Base-by-base conservation (phyloP, 805 yeast species). In the Yamadazyma laniorum region DNA sequence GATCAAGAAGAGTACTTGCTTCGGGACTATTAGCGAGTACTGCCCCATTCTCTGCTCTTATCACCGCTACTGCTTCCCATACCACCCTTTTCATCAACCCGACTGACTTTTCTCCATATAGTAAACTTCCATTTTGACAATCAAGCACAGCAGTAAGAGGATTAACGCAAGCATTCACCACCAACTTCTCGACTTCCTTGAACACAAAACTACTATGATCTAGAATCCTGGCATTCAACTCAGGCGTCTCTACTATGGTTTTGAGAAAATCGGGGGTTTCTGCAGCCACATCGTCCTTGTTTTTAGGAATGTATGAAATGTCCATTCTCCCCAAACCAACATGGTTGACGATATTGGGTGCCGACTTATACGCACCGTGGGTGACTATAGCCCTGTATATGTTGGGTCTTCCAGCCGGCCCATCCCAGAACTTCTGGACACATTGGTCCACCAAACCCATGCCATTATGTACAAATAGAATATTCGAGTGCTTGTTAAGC, bases 401-500 rank as follows among this genome's bases (percentile, higher is more conserved):
- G 12, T 65, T 67, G 0, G 96, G 96, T 37, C 77, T 56, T 0
- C 45, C 49, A 1, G 43, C 35, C 1, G 31, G 29, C 3, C 59
- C 51, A 3, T 77, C 77, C 89, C 91, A 85, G 6, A 78, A 58
- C 16, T 61, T 53, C 2, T 60, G 54, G n/a, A 65, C 55, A 8
- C 87, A 49, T 40, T 71, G 68, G 9, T 74, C 85, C 5, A 73
- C 55, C 29, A 77, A 69, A 7, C 98, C 98, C 69, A 89, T 71
- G 1, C 89, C 99, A 57, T 93, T 87, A 39, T 87, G 98, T n/a
- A 90, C 50, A 16, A 90, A 57, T 31, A 90, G 47, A 3, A 89
- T 57, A 40, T 78, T 79, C 1, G 90, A 73, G 3, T 63, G 53
- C 2, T 63, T 53, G 19, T 62, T 58, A 19, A 91, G 69, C 38